Evolutionary conservation across 2,329 filamentous ascomycete genomes (phyloP).

Genomic region (Thielaviopsis cerberus): DNA sequence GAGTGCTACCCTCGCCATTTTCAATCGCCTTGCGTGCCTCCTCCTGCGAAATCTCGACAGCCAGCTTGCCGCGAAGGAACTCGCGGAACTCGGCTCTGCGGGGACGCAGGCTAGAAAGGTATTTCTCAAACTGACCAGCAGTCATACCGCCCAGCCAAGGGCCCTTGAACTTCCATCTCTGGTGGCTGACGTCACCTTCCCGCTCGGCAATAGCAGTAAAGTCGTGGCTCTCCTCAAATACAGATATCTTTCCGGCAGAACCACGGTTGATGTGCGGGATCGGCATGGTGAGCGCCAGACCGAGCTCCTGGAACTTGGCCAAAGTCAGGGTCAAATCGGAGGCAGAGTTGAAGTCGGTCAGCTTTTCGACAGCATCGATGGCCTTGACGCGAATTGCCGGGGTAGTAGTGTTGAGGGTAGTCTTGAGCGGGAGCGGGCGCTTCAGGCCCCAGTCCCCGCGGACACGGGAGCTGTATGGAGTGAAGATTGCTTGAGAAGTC

Average conservation of each 20-base stretch:
- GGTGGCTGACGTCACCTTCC: slow-evolving; percentile 22
- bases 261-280: slow-evolving; percentile 14
- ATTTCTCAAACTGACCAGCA: slow-evolving; percentile 39
- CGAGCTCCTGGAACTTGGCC: slow-evolving; percentile 71
- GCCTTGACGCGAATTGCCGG: slow-evolving; percentile 59
- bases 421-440: slow-evolving; percentile 57
- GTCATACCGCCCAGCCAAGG: slow-evolving; percentile 48
- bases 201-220: slow-evolving; percentile 26
- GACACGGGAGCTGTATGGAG: slow-evolving; percentile 50
- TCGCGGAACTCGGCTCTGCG: slow-evolving; percentile 35
- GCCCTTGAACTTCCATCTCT: slow-evolving; percentile 47
- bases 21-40: slow-evolving; percentile 23
- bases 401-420: slow-evolving; percentile 52
- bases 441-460: slow-evolving; percentile 90
- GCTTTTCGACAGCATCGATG: slow-evolving; percentile 68
- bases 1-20: slow-evolving; percentile 18
- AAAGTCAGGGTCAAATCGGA: slow-evolving; percentile 65
- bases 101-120: slow-evolving; percentile 33
- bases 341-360: slow-evolving; percentile 75
- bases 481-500: slow-evolving; percentile 67
- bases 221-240: slow-evolving; percentile 41
- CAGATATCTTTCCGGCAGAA: slow-evolving; percentile 16
- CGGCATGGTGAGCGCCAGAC: slow-evolving; percentile 47
- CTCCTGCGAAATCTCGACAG: slow-evolving; percentile 25
- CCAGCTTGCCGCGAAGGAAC: slow-evolving; percentile 32